phyloP scores from a whole-genome alignment of 768 basidiomycete species.

The Tylopilus vinaceipallidus region DNA sequence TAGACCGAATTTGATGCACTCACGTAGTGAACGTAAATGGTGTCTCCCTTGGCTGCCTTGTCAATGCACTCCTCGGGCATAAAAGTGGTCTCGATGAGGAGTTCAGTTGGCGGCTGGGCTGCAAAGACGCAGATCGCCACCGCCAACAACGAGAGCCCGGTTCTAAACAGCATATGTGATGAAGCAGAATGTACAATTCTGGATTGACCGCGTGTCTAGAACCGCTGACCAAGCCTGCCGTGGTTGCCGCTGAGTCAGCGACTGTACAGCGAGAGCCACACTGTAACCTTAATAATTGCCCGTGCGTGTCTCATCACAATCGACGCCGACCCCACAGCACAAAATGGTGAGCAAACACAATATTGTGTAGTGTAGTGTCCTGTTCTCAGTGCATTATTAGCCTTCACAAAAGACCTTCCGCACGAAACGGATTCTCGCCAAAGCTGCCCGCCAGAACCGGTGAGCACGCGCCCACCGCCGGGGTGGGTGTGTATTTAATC shows the following conservation, averaged over 20 bases:
- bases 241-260: conserved; percentile 33
- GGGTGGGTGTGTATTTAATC: neutral
- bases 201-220: no score
- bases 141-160: conserved; percentile 45
- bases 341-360: conserved; percentile 44
- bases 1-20: no score
- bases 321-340: conserved; percentile 37
- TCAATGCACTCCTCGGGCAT: conserved; percentile 54
- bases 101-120: conserved; percentile 49
- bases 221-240: conserved; percentile 5
- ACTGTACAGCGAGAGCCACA: conserved; percentile 39
- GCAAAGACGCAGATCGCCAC: conserved; percentile 49
- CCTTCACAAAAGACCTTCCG: conserved; percentile 99
- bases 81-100: conserved; percentile 61
- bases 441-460: conserved; percentile 95
- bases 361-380: neutral
- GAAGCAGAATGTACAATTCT: neutral
- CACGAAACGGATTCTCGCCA: conserved; percentile 96
- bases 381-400: conserved; percentile 40
- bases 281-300: conserved; percentile 39
- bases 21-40: conserved; percentile 78
- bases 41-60: conserved; percentile 60
- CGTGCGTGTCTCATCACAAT: conserved; percentile 13
- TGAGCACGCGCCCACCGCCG: conserved; percentile 34
- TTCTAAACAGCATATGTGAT: conserved; percentile 50